Conservation (phyloP, 2,329 filamentous ascomycete species). For the Aspergillus pseudotamarii region DNA sequence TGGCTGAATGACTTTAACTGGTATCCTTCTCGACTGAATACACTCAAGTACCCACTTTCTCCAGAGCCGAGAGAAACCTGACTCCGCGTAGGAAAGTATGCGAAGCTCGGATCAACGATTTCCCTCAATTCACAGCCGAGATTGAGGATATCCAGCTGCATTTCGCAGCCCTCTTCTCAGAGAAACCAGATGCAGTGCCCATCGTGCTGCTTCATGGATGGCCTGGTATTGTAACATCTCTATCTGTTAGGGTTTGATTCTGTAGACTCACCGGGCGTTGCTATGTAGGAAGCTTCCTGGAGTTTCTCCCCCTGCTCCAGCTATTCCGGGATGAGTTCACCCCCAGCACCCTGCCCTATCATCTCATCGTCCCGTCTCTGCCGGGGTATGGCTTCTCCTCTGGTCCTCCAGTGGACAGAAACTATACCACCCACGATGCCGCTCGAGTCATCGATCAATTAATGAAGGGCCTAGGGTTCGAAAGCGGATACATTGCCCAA, state of each 20-base stretch:
- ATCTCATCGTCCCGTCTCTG: slow-evolving; percentile 36
- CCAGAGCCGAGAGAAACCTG: background rate
- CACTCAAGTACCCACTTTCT: background rate
- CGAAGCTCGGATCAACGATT: slow-evolving; percentile 51
- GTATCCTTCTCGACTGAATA: slow-evolving; percentile 33
- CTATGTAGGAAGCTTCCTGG: slow-evolving; percentile 33
- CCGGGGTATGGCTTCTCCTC: slow-evolving; percentile 36
- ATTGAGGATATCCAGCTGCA: slow-evolving; percentile 50
- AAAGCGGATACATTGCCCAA: slow-evolving; percentile 32
- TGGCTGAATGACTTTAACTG: slow-evolving; percentile 54
- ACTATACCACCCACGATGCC: slow-evolving; percentile 27
- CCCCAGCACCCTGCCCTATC: slow-evolving; percentile 30
- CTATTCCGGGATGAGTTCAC: slow-evolving; percentile 30
- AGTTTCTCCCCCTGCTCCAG: slow-evolving; percentile 36
- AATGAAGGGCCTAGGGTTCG: slow-evolving; percentile 34
- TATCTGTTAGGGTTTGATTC: too few relatives aligned
- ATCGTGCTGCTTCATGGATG: slow-evolving; percentile 48
- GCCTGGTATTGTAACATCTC: slow-evolving; percentile 26
- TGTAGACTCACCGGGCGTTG: background rate
- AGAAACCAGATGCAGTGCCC: slow-evolving; percentile 50
- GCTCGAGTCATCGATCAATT: slow-evolving; percentile 32
- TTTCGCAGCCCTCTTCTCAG: slow-evolving; percentile 54
- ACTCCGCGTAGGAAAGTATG: slow-evolving; percentile 32
- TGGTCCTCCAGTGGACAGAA: slow-evolving; percentile 29
- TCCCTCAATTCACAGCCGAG: slow-evolving; percentile 52